Evolutionary conservation across 2,329 filamentous ascomycete species (phyloP), one percentile per base, ranked within the genome.

Genomic region (Rhexocercosporidium sp.): DNA sequence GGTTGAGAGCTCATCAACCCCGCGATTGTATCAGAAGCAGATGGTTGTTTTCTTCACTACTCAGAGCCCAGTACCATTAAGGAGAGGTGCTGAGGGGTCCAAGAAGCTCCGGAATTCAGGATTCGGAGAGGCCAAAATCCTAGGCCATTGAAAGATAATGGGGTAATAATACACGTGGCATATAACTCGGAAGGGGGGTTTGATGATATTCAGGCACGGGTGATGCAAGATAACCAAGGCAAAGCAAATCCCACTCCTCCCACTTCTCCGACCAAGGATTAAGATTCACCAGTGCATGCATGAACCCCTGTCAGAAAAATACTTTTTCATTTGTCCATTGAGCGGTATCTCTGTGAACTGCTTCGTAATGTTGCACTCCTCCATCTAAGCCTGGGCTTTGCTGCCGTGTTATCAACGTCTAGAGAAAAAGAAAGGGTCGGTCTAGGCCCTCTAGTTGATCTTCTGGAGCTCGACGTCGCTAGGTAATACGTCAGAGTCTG

Each of bases 401-500:
- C 63, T 67, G 63, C 64, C 56, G 53, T 66, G 31, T 51, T 65
- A 47, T 70, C n/a, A 22, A 67, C 34, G 54, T 54, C 68, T 66
- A 67, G 49, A 66, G 37, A 60, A 65, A 51, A 59, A 54, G 22
- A 8, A 63, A 54, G 34, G 14, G 18, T 31, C 37, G 47, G 37
- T 44, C 20, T 64, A 14, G 27, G 41, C 3, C 60, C 8, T 72
- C 76, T 81, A 82, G 31, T 86, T 84, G 81, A 92, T 87, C 59
- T 81, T 84, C 81, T 90, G 88, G 72, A 92, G 86, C 79, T 90
- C 82, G 71, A 92, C 89, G 72, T 92, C 89, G 78, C 90, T 92
- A 73, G 54, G 54, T 20, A 18, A 29, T 59, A 47, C 67, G 72
- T 72, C 70, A 75, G 69, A 56, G 29, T 44, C 46, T 31, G 53